Evolutionary conservation across 257 asterid genomes (phyloP).

Genomic region (Lithospermum erythrorhizon): DNA sequence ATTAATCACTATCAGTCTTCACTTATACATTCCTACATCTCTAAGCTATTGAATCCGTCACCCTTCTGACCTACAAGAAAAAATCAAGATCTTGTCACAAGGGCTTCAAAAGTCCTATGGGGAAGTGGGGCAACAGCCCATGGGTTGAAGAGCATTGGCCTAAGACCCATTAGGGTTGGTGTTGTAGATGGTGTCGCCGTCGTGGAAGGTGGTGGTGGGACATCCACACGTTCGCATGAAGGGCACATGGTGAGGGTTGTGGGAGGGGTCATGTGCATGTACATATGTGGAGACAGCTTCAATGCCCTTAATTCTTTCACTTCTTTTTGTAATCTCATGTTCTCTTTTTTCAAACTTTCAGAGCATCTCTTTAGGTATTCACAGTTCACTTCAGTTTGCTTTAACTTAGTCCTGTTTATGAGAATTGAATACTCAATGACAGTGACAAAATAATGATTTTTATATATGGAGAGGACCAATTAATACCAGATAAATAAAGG

Average conservation of each 20-base stretch:
- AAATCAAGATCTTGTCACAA: constrained; percentile 31
- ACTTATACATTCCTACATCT: too few relatives aligned
- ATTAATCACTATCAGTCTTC: too few relatives aligned
- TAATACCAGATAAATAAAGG: too few relatives aligned
- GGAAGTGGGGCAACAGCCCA: constrained; percentile 30
- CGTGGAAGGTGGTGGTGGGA: constrained; percentile 22
- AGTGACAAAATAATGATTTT: too few relatives aligned
- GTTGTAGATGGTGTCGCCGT: constrained; percentile 1
- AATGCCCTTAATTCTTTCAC: constrained; percentile 64
- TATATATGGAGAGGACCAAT: too few relatives aligned
- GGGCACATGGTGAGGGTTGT: constrained; percentile 88
- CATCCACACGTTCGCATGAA: constrained; percentile 62
- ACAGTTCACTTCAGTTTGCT: constrained; percentile 80
- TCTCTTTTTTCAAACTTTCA: constrained; percentile 60
- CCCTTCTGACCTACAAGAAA: neutral
- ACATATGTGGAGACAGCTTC: constrained; percentile 55
- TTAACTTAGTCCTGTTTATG: constrained; percentile 63
- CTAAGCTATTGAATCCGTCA: too few relatives aligned
- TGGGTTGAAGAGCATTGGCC: constrained; percentile 40
- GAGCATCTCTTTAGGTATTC: constrained; percentile 64
- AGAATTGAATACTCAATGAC: too few relatives aligned
- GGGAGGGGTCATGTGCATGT: constrained; percentile 83
- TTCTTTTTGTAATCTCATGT: constrained; percentile 62
- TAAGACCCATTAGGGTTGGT: neutral
- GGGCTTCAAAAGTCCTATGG: constrained; percentile 27